phyloP scores from a whole-genome alignment of 2,329 filamentous ascomycete species.

The Dothideomycetidae sp. region DNA sequence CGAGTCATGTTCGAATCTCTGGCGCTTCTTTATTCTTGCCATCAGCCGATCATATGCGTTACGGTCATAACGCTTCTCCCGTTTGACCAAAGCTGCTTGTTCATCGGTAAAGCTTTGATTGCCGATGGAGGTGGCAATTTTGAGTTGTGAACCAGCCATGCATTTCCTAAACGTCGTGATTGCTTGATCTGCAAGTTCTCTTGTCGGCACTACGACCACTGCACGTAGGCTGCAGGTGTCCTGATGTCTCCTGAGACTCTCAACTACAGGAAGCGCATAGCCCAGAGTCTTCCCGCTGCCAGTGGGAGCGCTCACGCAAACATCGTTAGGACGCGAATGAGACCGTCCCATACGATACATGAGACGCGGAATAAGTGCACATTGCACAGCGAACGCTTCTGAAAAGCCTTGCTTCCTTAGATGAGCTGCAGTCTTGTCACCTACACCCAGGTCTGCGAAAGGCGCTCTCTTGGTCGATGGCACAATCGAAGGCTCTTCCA shows the following conservation, averaged over 20 bases:
- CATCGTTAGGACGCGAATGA: constrained; percentile 52
- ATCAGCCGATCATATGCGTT: constrained; percentile 38
- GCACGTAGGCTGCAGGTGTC: constrained; percentile 45
- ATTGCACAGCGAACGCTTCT: constrained; percentile 65
- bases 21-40: constrained; percentile 22
- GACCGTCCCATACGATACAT: constrained; percentile 42
- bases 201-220: constrained; percentile 76
- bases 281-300: constrained; percentile 92
- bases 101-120: constrained; percentile 59
- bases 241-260: constrained; percentile 39
- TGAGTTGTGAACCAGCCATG: constrained; percentile 54
- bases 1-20: constrained; percentile 21
- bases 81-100: constrained; percentile 46
- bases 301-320: constrained; percentile 84
- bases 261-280: constrained; percentile 75
- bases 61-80: constrained; percentile 48
- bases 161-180: constrained; percentile 65
- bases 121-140: constrained; percentile 70
- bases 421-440: constrained; percentile 43
- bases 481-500: constrained; percentile 59
- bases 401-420: constrained; percentile 56
- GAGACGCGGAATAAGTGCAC: constrained; percentile 65
- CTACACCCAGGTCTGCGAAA: constrained; percentile 48
- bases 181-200: constrained; percentile 80
- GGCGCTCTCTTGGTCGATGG: constrained; percentile 43